Conservation (phyloP, 2,329 filamentous ascomycete genomes). For the Nigrograna mackinnonii region DNA sequence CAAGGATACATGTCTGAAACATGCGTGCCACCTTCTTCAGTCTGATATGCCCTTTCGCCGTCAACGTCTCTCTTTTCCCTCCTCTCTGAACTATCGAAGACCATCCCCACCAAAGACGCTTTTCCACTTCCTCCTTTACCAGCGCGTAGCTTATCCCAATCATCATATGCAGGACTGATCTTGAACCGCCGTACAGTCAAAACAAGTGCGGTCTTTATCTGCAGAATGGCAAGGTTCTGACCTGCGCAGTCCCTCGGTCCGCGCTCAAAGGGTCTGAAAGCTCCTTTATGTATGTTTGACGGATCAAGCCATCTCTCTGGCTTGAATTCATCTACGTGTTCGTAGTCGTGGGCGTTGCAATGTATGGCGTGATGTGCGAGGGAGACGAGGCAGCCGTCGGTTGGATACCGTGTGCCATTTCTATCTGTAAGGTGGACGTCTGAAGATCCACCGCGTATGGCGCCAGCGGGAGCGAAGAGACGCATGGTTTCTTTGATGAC, state of each 20-base stretch:
- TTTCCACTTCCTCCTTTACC: too few relatives aligned
- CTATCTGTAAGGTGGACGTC: conserved; percentile 4
- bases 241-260: conserved; percentile 42
- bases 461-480: conserved; percentile 23
- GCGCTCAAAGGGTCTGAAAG: conserved; percentile 40
- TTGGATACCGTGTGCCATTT: conserved; percentile 11
- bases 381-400: conserved; percentile 6
- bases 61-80: too few relatives aligned
- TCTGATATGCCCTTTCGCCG: background rate
- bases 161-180: conserved; percentile 15
- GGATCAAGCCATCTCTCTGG: conserved; percentile 17
- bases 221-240: conserved; percentile 38
- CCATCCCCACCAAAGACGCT: too few relatives aligned
- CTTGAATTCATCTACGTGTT: conserved; percentile 11
- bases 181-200: conserved; percentile 21
- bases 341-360: conserved; percentile 12
- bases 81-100: too few relatives aligned
- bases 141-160: too few relatives aligned
- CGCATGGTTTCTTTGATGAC: conserved; percentile 34
- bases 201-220: conserved; percentile 32
- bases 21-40: background rate
- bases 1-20: background rate
- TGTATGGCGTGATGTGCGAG: conserved; percentile 6
- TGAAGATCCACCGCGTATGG: conserved; percentile 4
- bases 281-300: conserved; percentile 7